Percentiles rank a stretch among this genome's conserved stretches.
Evolutionary conservation across 768 basidiomycete species (phyloP).

Genomic region (Naganishia vaughanmartiniae): DNA sequence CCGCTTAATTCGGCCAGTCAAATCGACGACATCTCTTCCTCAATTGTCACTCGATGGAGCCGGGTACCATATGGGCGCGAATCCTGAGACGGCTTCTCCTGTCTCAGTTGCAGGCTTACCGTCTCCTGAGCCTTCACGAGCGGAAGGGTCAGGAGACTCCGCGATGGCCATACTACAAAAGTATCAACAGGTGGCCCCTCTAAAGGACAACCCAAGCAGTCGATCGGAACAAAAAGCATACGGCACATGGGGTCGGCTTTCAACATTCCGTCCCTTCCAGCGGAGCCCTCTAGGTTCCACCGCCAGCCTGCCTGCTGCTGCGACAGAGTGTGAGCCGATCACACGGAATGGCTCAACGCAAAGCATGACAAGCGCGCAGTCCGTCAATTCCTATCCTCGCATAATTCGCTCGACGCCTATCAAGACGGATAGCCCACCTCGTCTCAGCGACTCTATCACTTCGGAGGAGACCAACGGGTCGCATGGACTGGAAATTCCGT

Average conservation of each 20-base stretch:
- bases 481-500: slow-evolving; percentile 9
- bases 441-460: slow-evolving; percentile 16
- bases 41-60: slow-evolving; percentile 8
- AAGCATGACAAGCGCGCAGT: background rate
- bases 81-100: background rate
- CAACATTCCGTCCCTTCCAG: slow-evolving; percentile 5
- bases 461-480: slow-evolving; percentile 18
- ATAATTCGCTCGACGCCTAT: background rate
- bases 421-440: slow-evolving; percentile 10
- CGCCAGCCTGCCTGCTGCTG: background rate
- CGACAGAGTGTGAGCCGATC: background rate
- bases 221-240: background rate
- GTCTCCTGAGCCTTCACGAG: background rate
- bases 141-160: background rate
- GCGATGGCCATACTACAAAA: slow-evolving; percentile 4
- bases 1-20: background rate
- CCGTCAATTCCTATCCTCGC: background rate
- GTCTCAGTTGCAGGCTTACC: background rate
- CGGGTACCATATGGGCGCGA: background rate
- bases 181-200: background rate
- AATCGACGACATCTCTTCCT: slow-evolving; percentile 15
- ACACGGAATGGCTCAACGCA: slow-evolving; percentile 3
- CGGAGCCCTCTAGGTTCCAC: slow-evolving; percentile 5
- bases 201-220: background rate
- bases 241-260: slow-evolving; percentile 4